These are phyloP conservation scores for Theobroma grandiflorum DNA, from an alignment of 441 rosid species.

Conservation along the genomic window DNA sequence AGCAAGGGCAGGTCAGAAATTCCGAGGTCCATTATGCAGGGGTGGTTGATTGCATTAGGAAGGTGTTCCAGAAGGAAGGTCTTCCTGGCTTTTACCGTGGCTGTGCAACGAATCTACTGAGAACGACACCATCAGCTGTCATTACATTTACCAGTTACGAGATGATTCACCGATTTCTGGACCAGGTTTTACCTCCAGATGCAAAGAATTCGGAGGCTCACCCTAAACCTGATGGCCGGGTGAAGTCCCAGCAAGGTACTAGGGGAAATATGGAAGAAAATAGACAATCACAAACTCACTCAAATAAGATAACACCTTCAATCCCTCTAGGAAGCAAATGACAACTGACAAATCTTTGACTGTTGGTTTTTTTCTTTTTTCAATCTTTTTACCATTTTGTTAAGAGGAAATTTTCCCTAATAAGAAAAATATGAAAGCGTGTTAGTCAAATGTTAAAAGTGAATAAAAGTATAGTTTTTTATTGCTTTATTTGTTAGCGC, in stretches of 20 bases:
- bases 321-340: slow-evolving; percentile 56
- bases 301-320: slow-evolving; percentile 49
- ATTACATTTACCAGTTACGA: slow-evolving; percentile 95
- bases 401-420: not conserved
- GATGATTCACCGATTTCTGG: slow-evolving; percentile 75
- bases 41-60: slow-evolving; percentile 77
- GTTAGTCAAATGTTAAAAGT: not conserved
- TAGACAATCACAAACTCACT: slow-evolving; percentile 47
- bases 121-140: slow-evolving; percentile 94
- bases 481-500: not conserved
- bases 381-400: not conserved
- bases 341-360: slow-evolving; percentile 35
- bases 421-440: not conserved
- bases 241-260: slow-evolving; percentile 27
- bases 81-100: slow-evolving; percentile 92
- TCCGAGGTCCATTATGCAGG: slow-evolving; percentile 60
- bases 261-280: slow-evolving; percentile 40
- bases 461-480: not conserved
- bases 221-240: slow-evolving; percentile 32
- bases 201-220: slow-evolving; percentile 39
- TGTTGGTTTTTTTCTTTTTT: slow-evolving; percentile 15
- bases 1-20: slow-evolving; percentile 82
- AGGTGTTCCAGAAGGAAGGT: slow-evolving; percentile 78
- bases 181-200: slow-evolving; percentile 49
- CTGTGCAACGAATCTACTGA: slow-evolving; percentile 86